These are phyloP conservation scores for Blepharisma undulans DNA, from an alignment of 169 alveolate genomes.

Conservation along the genomic window DNA sequence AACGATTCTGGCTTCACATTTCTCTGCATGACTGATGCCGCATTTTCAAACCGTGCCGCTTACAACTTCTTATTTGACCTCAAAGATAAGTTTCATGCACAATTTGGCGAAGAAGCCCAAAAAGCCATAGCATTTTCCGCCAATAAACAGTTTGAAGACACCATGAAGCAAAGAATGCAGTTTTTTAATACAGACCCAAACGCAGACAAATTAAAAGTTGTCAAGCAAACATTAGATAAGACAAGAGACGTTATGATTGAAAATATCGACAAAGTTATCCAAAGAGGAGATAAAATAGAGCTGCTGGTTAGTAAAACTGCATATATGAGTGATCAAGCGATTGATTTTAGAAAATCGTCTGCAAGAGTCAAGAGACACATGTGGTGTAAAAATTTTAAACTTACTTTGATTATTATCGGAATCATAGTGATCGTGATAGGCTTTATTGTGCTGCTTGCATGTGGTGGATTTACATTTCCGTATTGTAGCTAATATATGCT, in stretches of 20 bases:
- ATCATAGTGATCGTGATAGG: neutral
- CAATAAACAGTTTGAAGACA: neutral
- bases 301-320: neutral
- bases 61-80: neutral
- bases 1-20: slow-evolving; percentile 20
- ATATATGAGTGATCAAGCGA: slow-evolving; percentile 18
- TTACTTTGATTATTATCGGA: neutral
- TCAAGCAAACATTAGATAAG: neutral
- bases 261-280: neutral
- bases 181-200: neutral
- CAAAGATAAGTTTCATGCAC: neutral
- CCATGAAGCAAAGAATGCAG: neutral
- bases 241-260: slow-evolving; percentile 14
- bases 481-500: neutral
- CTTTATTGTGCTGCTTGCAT: neutral
- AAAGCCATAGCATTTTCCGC: neutral
- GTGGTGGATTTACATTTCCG: slow-evolving; percentile 19
- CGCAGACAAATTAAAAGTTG: neutral
- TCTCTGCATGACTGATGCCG: slow-evolving; percentile 18
- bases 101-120: neutral
- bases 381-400: slow-evolving; percentile 38
- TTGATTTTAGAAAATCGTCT: slow-evolving; percentile 2
- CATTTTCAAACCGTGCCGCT: slow-evolving; percentile 2
- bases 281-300: slow-evolving; percentile 35
- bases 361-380: slow-evolving; percentile 6